phyloP scores from a whole-genome alignment of 1,139 yeast genomes.

The Trichomonascaceae sp. region DNA sequence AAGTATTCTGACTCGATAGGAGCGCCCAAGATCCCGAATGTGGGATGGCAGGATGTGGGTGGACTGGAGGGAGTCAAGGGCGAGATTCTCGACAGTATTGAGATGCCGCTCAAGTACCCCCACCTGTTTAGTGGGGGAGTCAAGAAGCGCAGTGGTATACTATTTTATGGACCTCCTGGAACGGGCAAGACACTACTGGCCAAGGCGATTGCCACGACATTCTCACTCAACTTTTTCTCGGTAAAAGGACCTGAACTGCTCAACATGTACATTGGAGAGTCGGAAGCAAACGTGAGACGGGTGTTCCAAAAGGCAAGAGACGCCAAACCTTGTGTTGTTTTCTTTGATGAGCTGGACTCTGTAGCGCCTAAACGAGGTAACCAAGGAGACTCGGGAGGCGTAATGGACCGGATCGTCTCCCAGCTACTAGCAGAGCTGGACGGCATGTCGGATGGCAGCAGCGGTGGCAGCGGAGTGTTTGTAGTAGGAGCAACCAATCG shows the following conservation, averaged over 20 bases:
- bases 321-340: constrained; percentile 93
- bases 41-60: constrained; percentile 91
- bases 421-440: constrained; percentile 89
- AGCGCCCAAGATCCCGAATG: constrained; percentile 91
- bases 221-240: constrained; percentile 83
- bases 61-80: constrained; percentile 82
- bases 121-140: constrained; percentile 78
- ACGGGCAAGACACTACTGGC: constrained; percentile 93
- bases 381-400: constrained; percentile 98
- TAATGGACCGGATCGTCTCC: constrained; percentile 94
- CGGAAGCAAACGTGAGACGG: constrained; percentile 90
- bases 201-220: constrained; percentile 92
- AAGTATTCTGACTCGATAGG: constrained; percentile 92
- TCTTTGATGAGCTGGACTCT: constrained; percentile 93
- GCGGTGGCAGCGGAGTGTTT: constrained; percentile 83
- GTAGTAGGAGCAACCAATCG: constrained; percentile 96
- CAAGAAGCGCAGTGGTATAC: constrained; percentile 84
- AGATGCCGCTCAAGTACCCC: constrained; percentile 89
- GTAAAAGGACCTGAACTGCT: constrained; percentile 92
- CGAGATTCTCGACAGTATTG: constrained; percentile 89
- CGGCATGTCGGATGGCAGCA: constrained; percentile 64
- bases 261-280: constrained; percentile 97
- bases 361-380: constrained; percentile 97
- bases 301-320: constrained; percentile 92
- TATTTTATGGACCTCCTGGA: constrained; percentile 97